These are phyloP conservation scores for Fibroporia radiculosa DNA, from an alignment of 768 basidiomycete species.

Conservation along the genomic window DNA sequence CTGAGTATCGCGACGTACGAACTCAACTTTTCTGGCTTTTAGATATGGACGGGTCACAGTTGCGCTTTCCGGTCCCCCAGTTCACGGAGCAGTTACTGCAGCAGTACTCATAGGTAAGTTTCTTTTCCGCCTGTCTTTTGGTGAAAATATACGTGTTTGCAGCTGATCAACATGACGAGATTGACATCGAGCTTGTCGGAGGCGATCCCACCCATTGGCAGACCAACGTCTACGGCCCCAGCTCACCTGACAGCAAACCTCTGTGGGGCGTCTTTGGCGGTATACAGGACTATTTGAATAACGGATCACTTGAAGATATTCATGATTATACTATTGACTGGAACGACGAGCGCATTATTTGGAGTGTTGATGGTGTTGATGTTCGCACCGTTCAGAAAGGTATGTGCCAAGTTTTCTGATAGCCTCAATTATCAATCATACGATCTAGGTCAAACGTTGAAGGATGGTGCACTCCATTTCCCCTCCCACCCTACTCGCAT, in stretches of 20 bases:
- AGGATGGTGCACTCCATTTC: constrained; percentile 28
- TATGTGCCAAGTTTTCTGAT: constrained; percentile 2
- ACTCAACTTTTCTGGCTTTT: no score
- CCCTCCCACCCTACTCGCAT: constrained; percentile 30
- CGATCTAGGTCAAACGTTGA: constrained; percentile 24
- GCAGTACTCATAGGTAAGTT: constrained; percentile 31
- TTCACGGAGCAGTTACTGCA: constrained; percentile 32
- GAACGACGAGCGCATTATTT: constrained; percentile 29
- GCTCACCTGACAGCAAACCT: constrained; percentile 21
- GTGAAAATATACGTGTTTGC: neutral
- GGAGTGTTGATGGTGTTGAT: constrained; percentile 30
- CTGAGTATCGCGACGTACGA: neutral
- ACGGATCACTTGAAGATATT: constrained; percentile 7
- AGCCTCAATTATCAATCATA: neutral
- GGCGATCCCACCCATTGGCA: constrained; percentile 32
- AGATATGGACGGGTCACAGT: constrained; percentile 32
- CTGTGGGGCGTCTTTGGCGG: constrained; percentile 31
- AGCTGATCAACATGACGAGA: constrained; percentile 27
- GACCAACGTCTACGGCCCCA: constrained; percentile 33
- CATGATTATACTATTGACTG: constrained; percentile 36
- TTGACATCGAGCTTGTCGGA: constrained; percentile 37
- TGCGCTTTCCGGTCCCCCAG: constrained; percentile 24
- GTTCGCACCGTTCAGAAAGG: constrained; percentile 26
- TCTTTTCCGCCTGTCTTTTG: neutral
- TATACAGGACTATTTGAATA: constrained; percentile 21